Percentiles rank a stretch among this genome's conserved stretches.
Evolutionary conservation across 2,329 filamentous ascomycete genomes (phyloP).

Genomic region (Cladosporium sp.): DNA sequence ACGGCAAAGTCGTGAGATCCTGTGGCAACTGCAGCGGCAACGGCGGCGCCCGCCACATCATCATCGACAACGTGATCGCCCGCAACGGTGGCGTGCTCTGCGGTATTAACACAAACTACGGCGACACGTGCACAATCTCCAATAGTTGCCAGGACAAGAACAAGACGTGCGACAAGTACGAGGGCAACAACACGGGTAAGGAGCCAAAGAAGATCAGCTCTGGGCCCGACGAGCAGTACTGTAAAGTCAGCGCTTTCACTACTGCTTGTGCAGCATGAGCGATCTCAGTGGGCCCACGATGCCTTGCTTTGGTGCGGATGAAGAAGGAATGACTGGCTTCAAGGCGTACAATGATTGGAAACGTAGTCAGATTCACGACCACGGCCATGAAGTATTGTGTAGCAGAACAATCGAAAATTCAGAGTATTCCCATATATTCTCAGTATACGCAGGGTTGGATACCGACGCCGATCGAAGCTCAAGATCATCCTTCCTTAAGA

Average conservation of each 20-base stretch:
- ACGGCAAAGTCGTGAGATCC: not conserved
- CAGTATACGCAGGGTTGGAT: too few species aligned
- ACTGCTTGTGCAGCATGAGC: not conserved
- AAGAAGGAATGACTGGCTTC: not conserved
- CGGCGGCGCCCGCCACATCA: not conserved
- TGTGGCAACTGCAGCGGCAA: not conserved
- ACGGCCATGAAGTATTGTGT: not conserved
- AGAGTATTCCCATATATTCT: too few species aligned
- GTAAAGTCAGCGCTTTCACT: not conserved
- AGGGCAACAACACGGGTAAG: not conserved
- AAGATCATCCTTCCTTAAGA: too few species aligned
- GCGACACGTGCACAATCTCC: not conserved
- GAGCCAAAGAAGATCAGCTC: conserved; percentile 3
- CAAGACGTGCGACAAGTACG: not conserved
- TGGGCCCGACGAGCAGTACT: not conserved
- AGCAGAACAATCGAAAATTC: not conserved
- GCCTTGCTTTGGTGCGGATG: not conserved
- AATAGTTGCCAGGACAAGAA: not conserved
- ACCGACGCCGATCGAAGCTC: too few species aligned
- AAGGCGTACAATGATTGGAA: not conserved
- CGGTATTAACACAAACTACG: conserved; percentile 3
- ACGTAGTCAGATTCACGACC: not conserved
- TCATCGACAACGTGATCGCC: not conserved
- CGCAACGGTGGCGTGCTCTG: not conserved
- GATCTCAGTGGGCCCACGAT: not conserved